These are phyloP conservation scores for Hydnum rufescens DNA, from an alignment of 768 basidiomycete genomes.

Conservation along the genomic window DNA sequence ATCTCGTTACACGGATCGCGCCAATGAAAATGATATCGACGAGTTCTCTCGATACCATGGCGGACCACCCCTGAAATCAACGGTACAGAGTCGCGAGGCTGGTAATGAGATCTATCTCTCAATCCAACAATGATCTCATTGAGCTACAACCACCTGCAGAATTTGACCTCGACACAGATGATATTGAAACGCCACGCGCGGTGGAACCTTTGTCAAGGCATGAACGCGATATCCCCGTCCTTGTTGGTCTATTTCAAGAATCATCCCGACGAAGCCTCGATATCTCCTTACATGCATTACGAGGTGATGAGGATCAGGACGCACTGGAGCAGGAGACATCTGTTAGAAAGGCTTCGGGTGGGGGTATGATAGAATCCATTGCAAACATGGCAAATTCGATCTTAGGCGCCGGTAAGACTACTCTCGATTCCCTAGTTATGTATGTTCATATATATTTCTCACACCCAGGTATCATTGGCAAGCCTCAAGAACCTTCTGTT, in stretches of 20 bases:
- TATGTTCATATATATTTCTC: not conserved
- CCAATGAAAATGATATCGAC: not conserved
- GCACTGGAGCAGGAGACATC: slow-evolving; percentile 52
- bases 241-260: slow-evolving; percentile 57
- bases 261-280: slow-evolving; percentile 37
- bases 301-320: slow-evolving; percentile 18
- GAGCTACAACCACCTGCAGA: too few relatives aligned
- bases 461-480: slow-evolving; percentile 50
- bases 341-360: slow-evolving; percentile 48
- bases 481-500: slow-evolving; percentile 7
- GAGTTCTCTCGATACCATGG: not conserved
- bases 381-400: slow-evolving; percentile 96
- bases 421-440: not conserved
- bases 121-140: not conserved
- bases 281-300: slow-evolving; percentile 24
- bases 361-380: slow-evolving; percentile 57
- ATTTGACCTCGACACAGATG: slow-evolving; percentile 70
- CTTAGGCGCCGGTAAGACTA: slow-evolving; percentile 63
- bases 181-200: slow-evolving; percentile 37
- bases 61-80: slow-evolving; percentile 44
- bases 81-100: slow-evolving; percentile 54
- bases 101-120: slow-evolving; percentile 24
- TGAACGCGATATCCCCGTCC: slow-evolving; percentile 35
- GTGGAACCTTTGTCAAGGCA: slow-evolving; percentile 20
- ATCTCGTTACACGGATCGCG: not conserved